Conservation (phyloP, 2,329 filamentous ascomycete genomes). For the Cryphonectria nitschkei region DNA sequence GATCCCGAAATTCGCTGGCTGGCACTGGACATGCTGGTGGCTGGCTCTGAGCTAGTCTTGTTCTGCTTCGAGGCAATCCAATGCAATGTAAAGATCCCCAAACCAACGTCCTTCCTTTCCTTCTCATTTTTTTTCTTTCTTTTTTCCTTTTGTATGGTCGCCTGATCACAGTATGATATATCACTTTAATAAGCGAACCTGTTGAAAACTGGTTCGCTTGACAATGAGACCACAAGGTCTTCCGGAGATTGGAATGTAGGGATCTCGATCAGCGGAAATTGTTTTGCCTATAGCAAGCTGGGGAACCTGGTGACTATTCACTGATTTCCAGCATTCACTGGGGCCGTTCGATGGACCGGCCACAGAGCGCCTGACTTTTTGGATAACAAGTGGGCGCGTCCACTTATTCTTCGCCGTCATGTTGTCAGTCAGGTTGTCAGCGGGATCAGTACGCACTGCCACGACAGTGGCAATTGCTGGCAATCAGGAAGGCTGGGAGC, state of each 20-base stretch:
- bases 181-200: neutral
- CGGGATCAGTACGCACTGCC: neutral
- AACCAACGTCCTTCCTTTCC: neutral
- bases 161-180: neutral
- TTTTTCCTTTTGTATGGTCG: neutral
- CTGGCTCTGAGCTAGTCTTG: neutral
- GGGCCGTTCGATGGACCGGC: neutral
- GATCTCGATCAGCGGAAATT: conserved; percentile 1
- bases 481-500: neutral
- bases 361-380: conserved; percentile 2
- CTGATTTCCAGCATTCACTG: neutral
- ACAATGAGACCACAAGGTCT: neutral
- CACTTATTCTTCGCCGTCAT: neutral
- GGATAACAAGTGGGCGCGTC: neutral
- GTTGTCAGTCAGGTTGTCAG: neutral
- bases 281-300: neutral
- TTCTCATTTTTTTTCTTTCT: neutral
- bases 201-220: neutral
- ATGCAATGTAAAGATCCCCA: neutral
- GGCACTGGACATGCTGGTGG: neutral
- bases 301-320: neutral
- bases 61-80: neutral
- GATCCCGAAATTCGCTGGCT: neutral
- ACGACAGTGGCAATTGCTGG: neutral
- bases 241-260: neutral